Percentiles rank a stretch among this genome's conserved stretches.
Conservation (phyloP, 2,329 filamentous ascomycete genomes). For the Ophiostoma ips region DNA sequence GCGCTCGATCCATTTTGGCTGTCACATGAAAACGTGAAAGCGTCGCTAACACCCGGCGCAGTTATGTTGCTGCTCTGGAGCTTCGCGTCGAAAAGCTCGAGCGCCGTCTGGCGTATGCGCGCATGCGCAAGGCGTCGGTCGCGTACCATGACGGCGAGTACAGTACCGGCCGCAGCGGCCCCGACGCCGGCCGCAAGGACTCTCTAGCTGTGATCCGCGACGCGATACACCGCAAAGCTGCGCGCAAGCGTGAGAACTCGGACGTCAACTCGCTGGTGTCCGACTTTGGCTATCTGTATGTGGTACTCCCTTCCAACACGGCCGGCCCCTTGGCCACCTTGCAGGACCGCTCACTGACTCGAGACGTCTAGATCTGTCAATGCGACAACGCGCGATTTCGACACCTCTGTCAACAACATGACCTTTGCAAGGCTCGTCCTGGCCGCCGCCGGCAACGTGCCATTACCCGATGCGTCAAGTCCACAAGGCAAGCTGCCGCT, state of each 20-base stretch:
- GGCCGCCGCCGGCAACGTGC: constrained; percentile 64
- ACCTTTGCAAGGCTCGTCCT: constrained; percentile 83
- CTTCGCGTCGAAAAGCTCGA: constrained; percentile 80
- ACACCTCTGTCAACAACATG: constrained; percentile 75
- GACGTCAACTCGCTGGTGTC: constrained; percentile 88
- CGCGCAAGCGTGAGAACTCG: constrained; percentile 56
- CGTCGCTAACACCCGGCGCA: constrained; percentile 20
- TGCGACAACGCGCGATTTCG: constrained; percentile 86
- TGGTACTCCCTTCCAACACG: constrained; percentile 1
- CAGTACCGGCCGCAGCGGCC: constrained; percentile 7
- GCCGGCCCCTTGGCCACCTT: too few species aligned
- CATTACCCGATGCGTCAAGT: constrained; percentile 48
- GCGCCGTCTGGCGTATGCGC: constrained; percentile 56
- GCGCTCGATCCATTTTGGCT: neutral
- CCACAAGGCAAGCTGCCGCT: constrained; percentile 47
- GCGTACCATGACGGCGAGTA: constrained; percentile 48
- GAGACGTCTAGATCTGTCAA: constrained; percentile 59
- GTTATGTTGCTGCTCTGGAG: constrained; percentile 91
- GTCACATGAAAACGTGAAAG: too few species aligned
- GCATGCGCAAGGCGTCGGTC: constrained; percentile 57
- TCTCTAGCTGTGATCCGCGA: constrained; percentile 48
- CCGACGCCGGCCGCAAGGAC: constrained; percentile 42
- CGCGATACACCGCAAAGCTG: constrained; percentile 50
- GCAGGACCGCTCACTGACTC: neutral
- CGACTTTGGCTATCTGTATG: constrained; percentile 81